Conservation (phyloP, 345 rosid species). For the Draba incana region DNA sequence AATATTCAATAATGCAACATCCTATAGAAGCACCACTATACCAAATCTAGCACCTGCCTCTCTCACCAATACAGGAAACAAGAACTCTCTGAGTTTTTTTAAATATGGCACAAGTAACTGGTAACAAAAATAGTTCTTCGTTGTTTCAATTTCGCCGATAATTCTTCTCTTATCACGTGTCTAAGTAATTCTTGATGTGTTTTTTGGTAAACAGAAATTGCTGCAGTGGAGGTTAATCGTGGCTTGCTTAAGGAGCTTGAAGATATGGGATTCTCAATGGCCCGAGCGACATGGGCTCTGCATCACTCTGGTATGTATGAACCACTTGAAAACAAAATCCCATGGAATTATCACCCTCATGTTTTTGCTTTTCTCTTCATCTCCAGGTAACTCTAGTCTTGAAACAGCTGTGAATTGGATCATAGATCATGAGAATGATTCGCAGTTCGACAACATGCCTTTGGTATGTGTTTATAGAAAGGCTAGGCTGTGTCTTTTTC, state of each 20-base stretch:
- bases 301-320: constrained; percentile 61
- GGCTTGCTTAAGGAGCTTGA: constrained; percentile 65
- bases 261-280: constrained; percentile 65
- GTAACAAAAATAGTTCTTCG: not conserved
- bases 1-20: not conserved
- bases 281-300: constrained; percentile 64
- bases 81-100: constrained; percentile 1
- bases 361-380: not conserved
- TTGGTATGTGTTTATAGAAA: constrained; percentile 48
- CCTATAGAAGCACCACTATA: not conserved
- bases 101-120: constrained; percentile 22
- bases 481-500: too few relatives aligned
- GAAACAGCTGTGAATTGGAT: constrained; percentile 84
- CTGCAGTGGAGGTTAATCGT: constrained; percentile 54
- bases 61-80: not conserved
- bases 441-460: constrained; percentile 67
- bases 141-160: too few relatives aligned
- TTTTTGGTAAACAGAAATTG: constrained; percentile 42
- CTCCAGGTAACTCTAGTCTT: constrained; percentile 60
- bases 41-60: not conserved
- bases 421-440: constrained; percentile 71
- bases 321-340: not conserved
- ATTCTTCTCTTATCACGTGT: not conserved
- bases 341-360: not conserved
- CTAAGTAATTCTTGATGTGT: not conserved